Conservation (phyloP, 1,284 basidiomycete genomes). For the Cutaneotrichosporon mucoides region DNA sequence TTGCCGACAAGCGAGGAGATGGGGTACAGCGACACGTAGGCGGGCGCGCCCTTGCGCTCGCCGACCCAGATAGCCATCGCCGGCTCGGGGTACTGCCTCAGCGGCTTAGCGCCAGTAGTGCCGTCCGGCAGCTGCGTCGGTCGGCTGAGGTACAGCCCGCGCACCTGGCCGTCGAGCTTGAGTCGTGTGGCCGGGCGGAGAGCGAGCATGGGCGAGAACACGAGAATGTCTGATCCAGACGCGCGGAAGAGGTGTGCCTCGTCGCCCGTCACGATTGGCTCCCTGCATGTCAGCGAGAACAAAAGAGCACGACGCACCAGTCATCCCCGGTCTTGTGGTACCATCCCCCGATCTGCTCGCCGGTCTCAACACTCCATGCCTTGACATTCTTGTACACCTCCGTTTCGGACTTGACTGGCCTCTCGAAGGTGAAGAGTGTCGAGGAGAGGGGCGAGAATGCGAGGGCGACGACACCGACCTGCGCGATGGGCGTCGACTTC, state of each 20-base stretch:
- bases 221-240: constrained; percentile 65
- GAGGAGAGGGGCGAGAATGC: constrained; percentile 89
- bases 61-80: constrained; percentile 79
- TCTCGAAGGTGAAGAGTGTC: constrained; percentile 91
- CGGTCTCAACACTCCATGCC: constrained; percentile 41
- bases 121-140: constrained; percentile 33
- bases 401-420: constrained; percentile 52
- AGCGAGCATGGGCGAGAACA: constrained; percentile 56
- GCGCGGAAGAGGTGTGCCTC: constrained; percentile 81
- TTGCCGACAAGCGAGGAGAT: constrained; percentile 58
- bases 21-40: constrained; percentile 78
- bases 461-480: constrained; percentile 74
- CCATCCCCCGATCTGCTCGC: constrained; percentile 44
- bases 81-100: constrained; percentile 32
- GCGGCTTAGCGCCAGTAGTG: constrained; percentile 29
- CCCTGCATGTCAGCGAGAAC: constrained; percentile 47
- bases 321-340: constrained; percentile 45
- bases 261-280: constrained; percentile 84
- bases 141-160: constrained; percentile 41
- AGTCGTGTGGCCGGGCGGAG: constrained; percentile 36
- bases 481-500: constrained; percentile 27
- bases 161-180: constrained; percentile 44
- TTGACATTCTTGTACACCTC: constrained; percentile 48
- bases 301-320: constrained; percentile 37
- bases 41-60: constrained; percentile 96